Evolutionary conservation across 768 basidiomycete genomes (phyloP).

Genomic region (Thelephora aurantiotincta): DNA sequence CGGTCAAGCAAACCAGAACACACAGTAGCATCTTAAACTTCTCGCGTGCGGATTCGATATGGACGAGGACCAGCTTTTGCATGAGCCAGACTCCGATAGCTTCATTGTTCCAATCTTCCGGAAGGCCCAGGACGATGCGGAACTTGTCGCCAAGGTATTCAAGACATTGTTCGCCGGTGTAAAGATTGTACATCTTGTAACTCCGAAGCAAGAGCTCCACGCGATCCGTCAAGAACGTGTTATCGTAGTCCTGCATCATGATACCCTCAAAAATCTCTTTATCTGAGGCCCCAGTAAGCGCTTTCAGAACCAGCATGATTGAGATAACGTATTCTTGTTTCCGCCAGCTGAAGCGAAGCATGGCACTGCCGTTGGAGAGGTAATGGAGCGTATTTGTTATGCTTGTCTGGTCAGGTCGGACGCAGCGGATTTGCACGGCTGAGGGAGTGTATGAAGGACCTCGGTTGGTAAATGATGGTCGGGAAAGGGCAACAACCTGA

Average conservation of each 20-base stretch:
- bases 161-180: constrained; percentile 82
- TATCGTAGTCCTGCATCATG: constrained; percentile 92
- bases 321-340: constrained; percentile 99
- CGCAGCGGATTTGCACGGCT: constrained; percentile 92
- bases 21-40: constrained; percentile 93
- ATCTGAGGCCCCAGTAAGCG: constrained; percentile 81
- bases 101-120: constrained; percentile 86
- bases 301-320: constrained; percentile 92
- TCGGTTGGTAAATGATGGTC: constrained; percentile 83
- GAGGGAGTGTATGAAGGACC: constrained; percentile 92
- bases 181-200: constrained; percentile 85
- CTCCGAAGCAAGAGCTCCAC: constrained; percentile 88
- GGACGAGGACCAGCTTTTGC: constrained; percentile 79
- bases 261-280: constrained; percentile 94
- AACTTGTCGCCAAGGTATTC: constrained; percentile 97
- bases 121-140: constrained; percentile 76
- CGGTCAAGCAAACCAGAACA: constrained; percentile 17
- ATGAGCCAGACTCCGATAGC: constrained; percentile 74
- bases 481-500: constrained; percentile 85
- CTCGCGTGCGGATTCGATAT: constrained; percentile 74
- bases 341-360: constrained; percentile 90
- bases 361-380: constrained; percentile 91
- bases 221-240: constrained; percentile 95
- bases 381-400: constrained; percentile 97
- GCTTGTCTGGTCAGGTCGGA: constrained; percentile 84